Evolutionary conservation across 106 monocot genomes (phyloP).

Genomic region (Dendrobium chrysotoxum): DNA sequence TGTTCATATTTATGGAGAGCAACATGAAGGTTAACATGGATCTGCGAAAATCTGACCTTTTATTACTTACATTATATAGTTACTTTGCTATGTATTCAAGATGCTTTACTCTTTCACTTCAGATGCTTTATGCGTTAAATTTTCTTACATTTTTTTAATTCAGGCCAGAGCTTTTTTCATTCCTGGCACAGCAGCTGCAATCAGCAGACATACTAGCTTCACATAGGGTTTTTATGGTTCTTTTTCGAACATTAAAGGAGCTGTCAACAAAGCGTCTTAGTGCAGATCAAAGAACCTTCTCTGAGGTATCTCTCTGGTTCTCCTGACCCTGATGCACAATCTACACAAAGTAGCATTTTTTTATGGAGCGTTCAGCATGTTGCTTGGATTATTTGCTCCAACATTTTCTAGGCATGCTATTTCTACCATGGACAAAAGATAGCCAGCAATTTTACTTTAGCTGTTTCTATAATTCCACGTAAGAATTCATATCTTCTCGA

Average conservation of each 20-base stretch:
- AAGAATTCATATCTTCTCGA: too few relatives aligned
- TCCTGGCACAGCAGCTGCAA: constrained; percentile 80
- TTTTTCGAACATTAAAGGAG: constrained; percentile 87
- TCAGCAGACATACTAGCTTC: constrained; percentile 72
- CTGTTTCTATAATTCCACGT: too few relatives aligned
- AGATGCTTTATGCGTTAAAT: neutral
- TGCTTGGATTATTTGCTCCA: neutral
- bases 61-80: neutral
- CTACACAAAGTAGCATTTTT: neutral
- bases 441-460: too few relatives aligned
- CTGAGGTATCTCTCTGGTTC: constrained; percentile 50
- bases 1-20: neutral
- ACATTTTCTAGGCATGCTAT: neutral
- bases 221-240: constrained; percentile 80
- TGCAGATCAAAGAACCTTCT: constrained; percentile 66
- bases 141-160: constrained; percentile 8
- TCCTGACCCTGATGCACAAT: too few relatives aligned
- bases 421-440: neutral
- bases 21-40: neutral
- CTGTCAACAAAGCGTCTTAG: constrained; percentile 83
- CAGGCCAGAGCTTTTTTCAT: constrained; percentile 93
- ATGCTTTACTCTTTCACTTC: neutral
- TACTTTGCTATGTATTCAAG: neutral
- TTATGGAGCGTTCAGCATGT: neutral
- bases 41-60: neutral